Evolutionary conservation across 2,329 filamentous ascomycete genomes (phyloP).

Genomic region (Pseudonectria foliicola): DNA sequence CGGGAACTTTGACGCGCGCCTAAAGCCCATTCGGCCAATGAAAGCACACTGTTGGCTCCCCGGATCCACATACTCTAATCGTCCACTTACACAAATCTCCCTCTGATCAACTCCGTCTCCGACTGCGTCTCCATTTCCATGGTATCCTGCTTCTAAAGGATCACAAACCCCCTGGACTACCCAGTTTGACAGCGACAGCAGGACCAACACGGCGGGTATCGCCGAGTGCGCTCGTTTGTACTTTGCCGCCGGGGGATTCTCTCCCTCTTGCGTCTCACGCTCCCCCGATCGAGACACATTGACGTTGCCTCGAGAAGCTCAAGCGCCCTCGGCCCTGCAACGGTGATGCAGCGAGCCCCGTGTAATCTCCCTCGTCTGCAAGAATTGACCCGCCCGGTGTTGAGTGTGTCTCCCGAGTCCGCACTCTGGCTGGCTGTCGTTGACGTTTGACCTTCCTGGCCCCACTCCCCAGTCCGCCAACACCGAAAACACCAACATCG

Average conservation of each 20-base stretch:
- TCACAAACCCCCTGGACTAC: too few relatives aligned
- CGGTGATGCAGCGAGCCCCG: neutral
- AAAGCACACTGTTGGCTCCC: conserved; percentile 1
- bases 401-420: conserved; percentile 8
- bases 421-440: conserved; percentile 21
- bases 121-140: too few relatives aligned
- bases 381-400: conserved; percentile 5
- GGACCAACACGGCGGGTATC: too few relatives aligned
- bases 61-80: conserved; percentile 7
- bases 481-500: conserved; percentile 1
- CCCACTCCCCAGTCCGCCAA: neutral
- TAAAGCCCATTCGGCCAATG: conserved; percentile 14
- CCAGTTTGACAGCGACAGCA: too few relatives aligned
- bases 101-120: conserved; percentile 3
- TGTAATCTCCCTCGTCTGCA: neutral
- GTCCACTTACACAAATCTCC: conserved; percentile 18
- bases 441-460: conserved; percentile 2
- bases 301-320: neutral
- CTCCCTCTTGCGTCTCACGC: too few relatives aligned
- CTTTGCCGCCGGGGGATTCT: too few relatives aligned
- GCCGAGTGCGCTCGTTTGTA: too few relatives aligned
- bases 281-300: too few relatives aligned
- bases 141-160: too few relatives aligned
- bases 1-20: conserved; percentile 20
- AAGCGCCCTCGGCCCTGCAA: conserved; percentile 5